These are phyloP conservation scores for Aspergillus brunneoviolaceus DNA, from an alignment of 2,329 filamentous ascomycete genomes.

Conservation along the genomic window DNA sequence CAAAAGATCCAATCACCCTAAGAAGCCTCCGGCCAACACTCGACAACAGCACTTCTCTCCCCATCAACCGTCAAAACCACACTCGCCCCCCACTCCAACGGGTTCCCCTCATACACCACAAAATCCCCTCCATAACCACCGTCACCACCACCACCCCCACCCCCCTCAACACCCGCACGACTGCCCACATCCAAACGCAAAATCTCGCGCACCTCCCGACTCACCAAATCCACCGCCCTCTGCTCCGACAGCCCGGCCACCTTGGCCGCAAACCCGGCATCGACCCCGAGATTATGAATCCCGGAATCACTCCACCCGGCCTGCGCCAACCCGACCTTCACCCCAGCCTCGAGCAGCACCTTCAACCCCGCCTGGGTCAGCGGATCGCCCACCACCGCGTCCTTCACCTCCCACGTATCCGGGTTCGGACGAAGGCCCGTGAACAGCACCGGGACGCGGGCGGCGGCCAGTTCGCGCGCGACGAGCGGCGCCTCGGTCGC, in stretches of 20 bases:
- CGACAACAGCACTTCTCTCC: neutral
- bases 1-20: neutral
- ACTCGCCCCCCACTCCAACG: neutral
- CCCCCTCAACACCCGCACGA: too few species aligned
- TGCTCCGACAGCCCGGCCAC: neutral
- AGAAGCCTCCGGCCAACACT: conserved; percentile 1
- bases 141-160: neutral
- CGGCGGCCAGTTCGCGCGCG: neutral
- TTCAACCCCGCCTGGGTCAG: neutral
- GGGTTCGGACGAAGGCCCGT: neutral
- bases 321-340: neutral
- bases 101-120: neutral
- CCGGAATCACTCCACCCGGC: neutral
- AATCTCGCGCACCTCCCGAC: neutral
- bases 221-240: neutral
- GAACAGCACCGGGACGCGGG: neutral
- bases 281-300: neutral
- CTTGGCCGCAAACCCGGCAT: neutral
- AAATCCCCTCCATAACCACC: neutral
- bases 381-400: neutral
- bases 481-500: neutral
- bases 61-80: neutral
- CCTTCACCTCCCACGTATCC: neutral
- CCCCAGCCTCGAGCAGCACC: neutral
- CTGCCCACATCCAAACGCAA: neutral